These are phyloP conservation scores for Sporisorium reilianum DNA, from an alignment of 1,284 basidiomycete genomes.

Conservation along the genomic window DNA sequence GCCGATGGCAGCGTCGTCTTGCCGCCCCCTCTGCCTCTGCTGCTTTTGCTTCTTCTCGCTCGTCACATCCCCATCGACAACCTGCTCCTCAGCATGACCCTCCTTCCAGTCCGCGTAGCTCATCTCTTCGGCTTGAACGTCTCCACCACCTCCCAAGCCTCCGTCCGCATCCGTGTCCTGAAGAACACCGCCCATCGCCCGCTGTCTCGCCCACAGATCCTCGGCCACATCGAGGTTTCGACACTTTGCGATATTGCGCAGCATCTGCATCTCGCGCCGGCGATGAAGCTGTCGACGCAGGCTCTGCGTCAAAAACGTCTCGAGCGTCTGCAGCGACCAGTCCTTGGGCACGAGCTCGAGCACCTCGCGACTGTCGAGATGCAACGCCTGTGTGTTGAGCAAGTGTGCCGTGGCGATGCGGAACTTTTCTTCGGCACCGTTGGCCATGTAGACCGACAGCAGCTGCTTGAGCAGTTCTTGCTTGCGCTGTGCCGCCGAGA, in stretches of 20 bases:
- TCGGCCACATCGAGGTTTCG: constrained; percentile 56
- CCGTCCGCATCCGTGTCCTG: constrained; percentile 43
- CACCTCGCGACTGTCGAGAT: constrained; percentile 54
- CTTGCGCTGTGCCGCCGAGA: constrained; percentile 25
- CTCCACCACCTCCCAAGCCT: constrained; percentile 9
- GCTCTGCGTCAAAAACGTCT: constrained; percentile 55
- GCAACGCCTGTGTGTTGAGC: constrained; percentile 55
- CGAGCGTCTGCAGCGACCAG: constrained; percentile 57
- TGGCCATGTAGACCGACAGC: constrained; percentile 49
- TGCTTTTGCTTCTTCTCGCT: constrained; percentile 5
- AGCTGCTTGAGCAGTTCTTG: constrained; percentile 44
- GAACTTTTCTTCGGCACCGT: constrained; percentile 46
- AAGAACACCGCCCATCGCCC: constrained; percentile 54
- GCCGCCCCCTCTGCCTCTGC: neutral
- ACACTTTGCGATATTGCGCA: constrained; percentile 50
- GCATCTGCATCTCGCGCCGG: constrained; percentile 46
- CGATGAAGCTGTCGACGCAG: constrained; percentile 51
- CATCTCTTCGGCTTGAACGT: constrained; percentile 6
- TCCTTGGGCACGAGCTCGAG: constrained; percentile 52
- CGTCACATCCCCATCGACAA: neutral
- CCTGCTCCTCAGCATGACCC: neutral
- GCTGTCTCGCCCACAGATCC: constrained; percentile 48
- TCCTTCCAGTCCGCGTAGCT: constrained; percentile 25
- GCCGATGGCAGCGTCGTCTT: neutral
- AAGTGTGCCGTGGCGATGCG: constrained; percentile 57